phyloP scores from a whole-genome alignment of 2,329 filamentous ascomycete genomes.

The Fusarium penzigii region DNA sequence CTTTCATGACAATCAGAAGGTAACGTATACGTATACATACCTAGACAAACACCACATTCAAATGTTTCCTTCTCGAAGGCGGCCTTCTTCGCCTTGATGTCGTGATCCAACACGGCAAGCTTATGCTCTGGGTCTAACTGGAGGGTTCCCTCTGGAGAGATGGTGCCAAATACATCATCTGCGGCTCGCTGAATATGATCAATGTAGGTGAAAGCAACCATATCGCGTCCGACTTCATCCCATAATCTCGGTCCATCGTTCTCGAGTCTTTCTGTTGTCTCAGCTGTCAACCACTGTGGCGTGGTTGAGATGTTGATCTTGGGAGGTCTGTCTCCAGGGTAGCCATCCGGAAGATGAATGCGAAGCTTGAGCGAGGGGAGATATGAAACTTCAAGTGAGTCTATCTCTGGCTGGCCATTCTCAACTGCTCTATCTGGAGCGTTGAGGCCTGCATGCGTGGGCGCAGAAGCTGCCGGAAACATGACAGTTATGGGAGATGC shows the following conservation, averaged over 20 bases:
- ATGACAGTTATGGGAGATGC: slow-evolving; percentile 55
- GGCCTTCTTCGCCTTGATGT: slow-evolving; percentile 70
- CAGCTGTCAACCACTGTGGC: slow-evolving; percentile 57
- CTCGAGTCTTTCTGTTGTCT: slow-evolving; percentile 51
- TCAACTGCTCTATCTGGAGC: slow-evolving; percentile 9
- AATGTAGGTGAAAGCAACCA: slow-evolving; percentile 63
- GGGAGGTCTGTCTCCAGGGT: slow-evolving; percentile 57
- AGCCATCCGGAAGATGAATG: slow-evolving; percentile 57
- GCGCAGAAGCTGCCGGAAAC: slow-evolving; percentile 50
- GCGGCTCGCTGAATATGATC: slow-evolving; percentile 62
- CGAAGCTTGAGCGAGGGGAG: slow-evolving; percentile 58
- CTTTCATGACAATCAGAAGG: too few species aligned
- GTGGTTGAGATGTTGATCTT: slow-evolving; percentile 51
- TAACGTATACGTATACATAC: slow-evolving; percentile 40
- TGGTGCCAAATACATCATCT: slow-evolving; percentile 61
- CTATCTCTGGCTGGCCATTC: slow-evolving; percentile 28
- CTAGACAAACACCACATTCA: slow-evolving; percentile 81
- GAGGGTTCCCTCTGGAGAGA: slow-evolving; percentile 48
- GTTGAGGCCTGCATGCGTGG: slow-evolving; percentile 14
- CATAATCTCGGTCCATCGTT: slow-evolving; percentile 55
- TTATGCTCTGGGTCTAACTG: slow-evolving; percentile 60
- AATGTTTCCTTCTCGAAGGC: slow-evolving; percentile 84
- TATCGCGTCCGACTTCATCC: slow-evolving; percentile 62
- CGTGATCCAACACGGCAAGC: slow-evolving; percentile 74
- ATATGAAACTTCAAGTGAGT: slow-evolving; percentile 55